Base-by-base conservation (phyloP, 2,329 filamentous ascomycete species). In the Metarhizium humberi region DNA sequence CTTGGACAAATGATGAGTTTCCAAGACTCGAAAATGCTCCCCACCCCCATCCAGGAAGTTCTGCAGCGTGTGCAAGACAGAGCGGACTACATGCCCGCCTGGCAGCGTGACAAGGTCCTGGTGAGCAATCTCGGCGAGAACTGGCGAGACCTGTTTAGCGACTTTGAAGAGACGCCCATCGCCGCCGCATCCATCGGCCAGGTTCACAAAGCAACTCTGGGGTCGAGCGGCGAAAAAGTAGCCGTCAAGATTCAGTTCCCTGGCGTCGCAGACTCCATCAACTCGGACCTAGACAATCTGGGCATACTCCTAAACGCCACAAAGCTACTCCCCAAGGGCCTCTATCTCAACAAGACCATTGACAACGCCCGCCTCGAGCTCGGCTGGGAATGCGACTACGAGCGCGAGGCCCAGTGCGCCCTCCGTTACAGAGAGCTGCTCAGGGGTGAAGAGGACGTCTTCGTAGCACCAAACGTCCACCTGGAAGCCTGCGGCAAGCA, bases 181-280 rank as follows among this genome's bases (percentile, higher is more conserved):
- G 94, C 95, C 1, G 94, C 94, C 1, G 94, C 94, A 3, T 97
- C 94, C 0, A 99, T 99, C 56, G 94, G 95, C 0, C 94, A 99
- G 68, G 94, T 99, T 0, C 94, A 99, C 72, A 85, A 85, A 57
- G 94, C 91, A 3, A 83, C 85, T 0, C 77, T 99, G 20, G 87
- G 85, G 63, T 86, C 86, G 3, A 91, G 80, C 45, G 86, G 86
- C 43, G 78, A 85, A 60, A 77, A 79, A 47, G 94, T 99, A 0
- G 94, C 94, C 3, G 92, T 99, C 65, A 99, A 99, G 71, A 86
- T 99, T 10, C 94, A 99, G 70, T 99, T 99, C 64, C 94, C 94
- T 0, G 95, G 95, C 14, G 94, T 99, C 1, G 90, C 92, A 18
- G 86, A 90, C 69, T 97, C 92, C 4, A 99, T 99, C 69, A 91